A percentile compares a stretch with the other conserved stretches of the same genome.
Conservation (phyloP, 345 rosid genomes). For the Corchorus capsularis region DNA sequence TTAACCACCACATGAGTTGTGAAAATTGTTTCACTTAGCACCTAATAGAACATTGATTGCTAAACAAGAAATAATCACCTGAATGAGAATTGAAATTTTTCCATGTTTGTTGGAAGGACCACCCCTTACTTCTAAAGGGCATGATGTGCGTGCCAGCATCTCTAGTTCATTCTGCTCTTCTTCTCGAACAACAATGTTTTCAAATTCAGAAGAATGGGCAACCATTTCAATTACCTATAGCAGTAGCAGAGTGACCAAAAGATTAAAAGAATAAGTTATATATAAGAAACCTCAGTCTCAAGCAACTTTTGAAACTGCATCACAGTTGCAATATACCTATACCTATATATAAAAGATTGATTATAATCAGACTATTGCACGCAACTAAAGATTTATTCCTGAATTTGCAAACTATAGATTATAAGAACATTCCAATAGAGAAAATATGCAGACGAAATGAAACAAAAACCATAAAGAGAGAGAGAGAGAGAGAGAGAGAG, state of each 20-base stretch:
- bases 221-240: slow-evolving; percentile 90
- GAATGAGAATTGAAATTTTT: slow-evolving; percentile 94
- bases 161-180: slow-evolving; percentile 98
- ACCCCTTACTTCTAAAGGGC: slow-evolving; percentile 88
- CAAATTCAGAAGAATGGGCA: slow-evolving; percentile 95
- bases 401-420: neutral
- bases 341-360: neutral
- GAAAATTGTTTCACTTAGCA: slow-evolving; percentile 20
- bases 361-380: neutral
- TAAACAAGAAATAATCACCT: slow-evolving; percentile 46
- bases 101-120: slow-evolving; percentile 97
- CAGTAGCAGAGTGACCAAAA: slow-evolving; percentile 23
- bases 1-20: slow-evolving; percentile 31
- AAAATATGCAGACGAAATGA: neutral
- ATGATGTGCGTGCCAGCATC: slow-evolving; percentile 66
- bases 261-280: slow-evolving; percentile 19
- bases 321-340: neutral
- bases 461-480: neutral
- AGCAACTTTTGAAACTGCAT: neutral
- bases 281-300: neutral
- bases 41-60: slow-evolving; percentile 23
- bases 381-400: neutral
- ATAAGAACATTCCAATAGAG: neutral
- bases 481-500: neutral
- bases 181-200: slow-evolving; percentile 94